phyloP scores from a whole-genome alignment of 2,329 filamentous ascomycete genomes.

The Aspergillus ibericus region DNA sequence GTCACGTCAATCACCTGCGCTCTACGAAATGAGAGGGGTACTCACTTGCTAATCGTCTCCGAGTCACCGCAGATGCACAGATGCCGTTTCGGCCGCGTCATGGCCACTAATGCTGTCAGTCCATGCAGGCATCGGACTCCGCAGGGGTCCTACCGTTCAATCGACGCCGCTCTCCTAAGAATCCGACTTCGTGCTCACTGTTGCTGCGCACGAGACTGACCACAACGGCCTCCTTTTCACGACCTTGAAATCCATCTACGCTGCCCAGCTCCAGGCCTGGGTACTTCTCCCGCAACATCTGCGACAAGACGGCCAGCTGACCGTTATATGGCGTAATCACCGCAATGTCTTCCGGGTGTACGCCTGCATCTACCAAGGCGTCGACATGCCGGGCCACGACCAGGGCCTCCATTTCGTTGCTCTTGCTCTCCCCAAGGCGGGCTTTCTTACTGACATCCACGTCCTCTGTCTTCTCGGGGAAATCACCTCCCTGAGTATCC shows the following conservation, averaged over 20 bases:
- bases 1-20: not conserved
- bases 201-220: constrained; percentile 96
- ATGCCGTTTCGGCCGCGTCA: constrained; percentile 91
- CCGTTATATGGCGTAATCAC: constrained; percentile 97
- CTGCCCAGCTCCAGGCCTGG: constrained; percentile 91
- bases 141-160: constrained; percentile 74
- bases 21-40: constrained; percentile 24
- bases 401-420: constrained; percentile 85
- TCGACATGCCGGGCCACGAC: constrained; percentile 77
- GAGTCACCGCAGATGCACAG: constrained; percentile 90
- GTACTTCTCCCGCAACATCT: constrained; percentile 74
- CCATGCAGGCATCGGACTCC: not conserved
- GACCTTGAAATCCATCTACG: constrained; percentile 94
- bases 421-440: constrained; percentile 73
- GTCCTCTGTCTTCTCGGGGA: constrained; percentile 78
- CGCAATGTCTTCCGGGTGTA: constrained; percentile 81
- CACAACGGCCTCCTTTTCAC: constrained; percentile 93
- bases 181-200: constrained; percentile 80
- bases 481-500: constrained; percentile 94
- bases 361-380: constrained; percentile 73
- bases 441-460: constrained; percentile 58
- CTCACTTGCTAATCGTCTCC: constrained; percentile 85
- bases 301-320: constrained; percentile 76
- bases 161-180: constrained; percentile 85
- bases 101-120: constrained; percentile 66